A percentile compares a stretch with the other conserved stretches of the same genome.
These are phyloP conservation scores for Aspergillus sp. DNA, from an alignment of 2,329 filamentous ascomycete genomes.

Conservation along the genomic window DNA sequence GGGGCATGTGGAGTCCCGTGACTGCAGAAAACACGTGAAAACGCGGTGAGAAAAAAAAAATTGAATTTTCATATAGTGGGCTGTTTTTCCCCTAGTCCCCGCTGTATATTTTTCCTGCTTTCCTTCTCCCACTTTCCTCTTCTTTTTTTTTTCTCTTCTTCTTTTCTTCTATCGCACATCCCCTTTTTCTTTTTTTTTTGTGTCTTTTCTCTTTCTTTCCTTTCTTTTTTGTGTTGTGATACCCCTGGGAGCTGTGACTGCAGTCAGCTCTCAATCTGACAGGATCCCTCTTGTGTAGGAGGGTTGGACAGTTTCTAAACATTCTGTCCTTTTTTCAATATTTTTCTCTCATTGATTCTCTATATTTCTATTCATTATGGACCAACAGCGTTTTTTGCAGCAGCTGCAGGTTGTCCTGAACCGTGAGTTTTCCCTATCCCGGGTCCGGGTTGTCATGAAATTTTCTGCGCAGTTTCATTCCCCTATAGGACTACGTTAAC, in stretches of 20 bases:
- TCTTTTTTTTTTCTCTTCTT: constrained; percentile 16
- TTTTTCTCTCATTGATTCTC: constrained; percentile 5
- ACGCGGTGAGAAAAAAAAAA: neutral
- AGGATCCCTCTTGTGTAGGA: too few relatives aligned
- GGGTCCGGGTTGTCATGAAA: neutral
- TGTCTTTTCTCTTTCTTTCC: constrained; percentile 16
- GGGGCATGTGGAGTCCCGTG: neutral
- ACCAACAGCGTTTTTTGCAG: constrained; percentile 75
- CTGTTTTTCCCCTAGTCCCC: constrained; percentile 12
- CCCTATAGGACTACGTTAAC: too few relatives aligned
- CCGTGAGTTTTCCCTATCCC: constrained; percentile 53
- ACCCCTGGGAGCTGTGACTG: neutral
- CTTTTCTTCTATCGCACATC: constrained; percentile 22
- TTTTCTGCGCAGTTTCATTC: too few relatives aligned
- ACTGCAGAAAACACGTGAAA: neutral
- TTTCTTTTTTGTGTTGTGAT: too few relatives aligned
- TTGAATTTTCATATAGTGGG: neutral
- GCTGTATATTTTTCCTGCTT: constrained; percentile 10
- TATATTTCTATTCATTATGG: constrained; percentile 49
- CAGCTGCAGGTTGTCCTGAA: constrained; percentile 82
- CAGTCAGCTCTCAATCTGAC: neutral
- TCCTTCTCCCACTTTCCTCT: constrained; percentile 13
- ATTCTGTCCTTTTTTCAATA: constrained; percentile 4
- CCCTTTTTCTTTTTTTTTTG: constrained; percentile 23
- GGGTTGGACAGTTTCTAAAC: neutral